Evolutionary conservation across 306 rosid genomes (phyloP), one percentile per base, ranked within the genome.

Genomic region (Mimosa bimucronata): DNA sequence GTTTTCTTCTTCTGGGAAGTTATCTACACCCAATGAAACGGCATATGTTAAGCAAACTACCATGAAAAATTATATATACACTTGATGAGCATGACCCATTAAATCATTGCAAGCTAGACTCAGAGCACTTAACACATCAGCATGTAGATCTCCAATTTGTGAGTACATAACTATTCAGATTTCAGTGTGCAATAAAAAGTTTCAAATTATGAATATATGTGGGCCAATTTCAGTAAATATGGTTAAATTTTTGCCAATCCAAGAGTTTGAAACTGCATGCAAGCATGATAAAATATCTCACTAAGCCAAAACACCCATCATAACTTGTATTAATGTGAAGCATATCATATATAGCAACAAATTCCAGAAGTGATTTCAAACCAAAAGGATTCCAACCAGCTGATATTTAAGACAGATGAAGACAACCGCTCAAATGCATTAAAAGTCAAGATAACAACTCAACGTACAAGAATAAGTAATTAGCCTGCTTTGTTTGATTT

Each of bases 1-100:
- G 98, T 93, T 85, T 93, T 93, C 85, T 91, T 93, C 92, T 91
- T 93, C 85, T 93, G 98, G 29, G 94, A 93, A 79, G 94, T 91
- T 84, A 93, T 93, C 98, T 93, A 86, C 68, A 80, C 29, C 75
- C 75, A 85, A 66, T 42, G 21, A 81, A 73, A 31, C 64, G 64
- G 5, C 34, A 82, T 26, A 28, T 12, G 78, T 71, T 71, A 62
- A 74, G 37, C 52, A 57, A 71, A 42, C 44, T 38, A 82, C 72
- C 71, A 41, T 19, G 61, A 53, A 31, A 26, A 69, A 23, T 41
- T 11, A 65, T 77, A 60, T 7, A 65, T 9, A 40, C 70, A 65
- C 45, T 73, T 16, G 31, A 73, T 7, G 25, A 34, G 41, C 21
- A 50, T 53, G 74, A 12, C 74, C 29, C 66, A 21, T 15, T 34